These are phyloP conservation scores for Penicillium maclennaniae DNA, from an alignment of 495 filamentous ascomycete genomes.

Conservation along the genomic window DNA sequence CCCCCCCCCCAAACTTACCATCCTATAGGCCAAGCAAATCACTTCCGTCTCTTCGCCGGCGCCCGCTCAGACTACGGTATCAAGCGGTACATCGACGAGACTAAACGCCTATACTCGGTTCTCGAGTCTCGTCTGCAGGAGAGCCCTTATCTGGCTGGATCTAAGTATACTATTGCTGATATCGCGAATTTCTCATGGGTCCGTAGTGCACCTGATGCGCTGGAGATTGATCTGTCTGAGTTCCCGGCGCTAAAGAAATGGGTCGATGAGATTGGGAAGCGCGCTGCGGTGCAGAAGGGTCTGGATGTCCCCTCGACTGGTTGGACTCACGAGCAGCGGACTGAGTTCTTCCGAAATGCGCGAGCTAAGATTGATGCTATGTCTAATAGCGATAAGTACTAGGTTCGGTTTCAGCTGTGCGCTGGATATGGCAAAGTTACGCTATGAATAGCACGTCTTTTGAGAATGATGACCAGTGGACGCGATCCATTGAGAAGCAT, in stretches of 20 bases:
- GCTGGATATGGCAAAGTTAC: background rate
- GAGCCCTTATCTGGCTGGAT: constrained; percentile 39
- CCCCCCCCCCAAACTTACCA: background rate
- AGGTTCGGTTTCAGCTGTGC: background rate
- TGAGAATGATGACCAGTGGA: background rate
- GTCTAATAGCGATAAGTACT: constrained; percentile 30
- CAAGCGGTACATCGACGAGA: constrained; percentile 37
- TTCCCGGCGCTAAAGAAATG: constrained; percentile 36
- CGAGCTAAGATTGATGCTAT: constrained; percentile 29
- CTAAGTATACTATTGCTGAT: constrained; percentile 43
- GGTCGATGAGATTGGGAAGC: constrained; percentile 26
- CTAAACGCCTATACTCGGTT: constrained; percentile 36
- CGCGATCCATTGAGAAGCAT: background rate
- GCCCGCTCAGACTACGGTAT: constrained; percentile 41
- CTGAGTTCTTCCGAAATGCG: constrained; percentile 21
- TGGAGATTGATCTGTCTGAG: constrained; percentile 34
- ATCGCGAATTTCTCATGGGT: constrained; percentile 40
- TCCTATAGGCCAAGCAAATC: constrained; percentile 37
- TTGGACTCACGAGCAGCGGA: constrained; percentile 27
- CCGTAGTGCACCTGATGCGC: constrained; percentile 10
- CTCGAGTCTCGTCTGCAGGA: constrained; percentile 41
- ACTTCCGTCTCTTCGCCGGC: constrained; percentile 37
- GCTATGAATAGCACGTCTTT: background rate
- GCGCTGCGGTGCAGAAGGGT: constrained; percentile 33
- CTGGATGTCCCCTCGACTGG: constrained; percentile 19